Percentiles rank a stretch among this genome's conserved stretches.
phyloP scores from a whole-genome alignment of 2,329 filamentous ascomycete species.

The Coleophoma eucalyptorum region DNA sequence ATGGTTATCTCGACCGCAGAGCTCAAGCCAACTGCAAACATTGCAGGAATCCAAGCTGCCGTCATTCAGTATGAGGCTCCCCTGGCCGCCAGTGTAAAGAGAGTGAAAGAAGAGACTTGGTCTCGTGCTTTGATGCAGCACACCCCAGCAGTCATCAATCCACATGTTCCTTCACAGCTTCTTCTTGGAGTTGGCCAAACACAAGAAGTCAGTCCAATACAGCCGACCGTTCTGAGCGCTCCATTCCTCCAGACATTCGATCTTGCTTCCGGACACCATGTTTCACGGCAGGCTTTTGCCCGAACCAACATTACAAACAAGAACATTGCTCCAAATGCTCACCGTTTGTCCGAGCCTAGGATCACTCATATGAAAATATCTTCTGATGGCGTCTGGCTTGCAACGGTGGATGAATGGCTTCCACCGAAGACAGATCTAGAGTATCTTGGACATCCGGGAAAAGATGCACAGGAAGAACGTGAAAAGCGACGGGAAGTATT shows the following conservation, averaged over 20 bases:
- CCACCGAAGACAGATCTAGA: conserved; percentile 68
- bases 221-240: conserved; percentile 45
- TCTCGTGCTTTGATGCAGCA: conserved; percentile 22
- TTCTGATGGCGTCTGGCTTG: conserved; percentile 81
- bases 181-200: conserved; percentile 64
- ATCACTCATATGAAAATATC: conserved; percentile 74
- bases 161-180: conserved; percentile 57
- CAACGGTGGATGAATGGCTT: conserved; percentile 87
- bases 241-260: conserved; percentile 82
- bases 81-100: conserved; percentile 48
- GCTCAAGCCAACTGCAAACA: conserved; percentile 76
- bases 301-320: conserved; percentile 82
- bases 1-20: conserved; percentile 91
- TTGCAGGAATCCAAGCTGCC: conserved; percentile 74
- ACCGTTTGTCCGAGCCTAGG: conserved; percentile 71
- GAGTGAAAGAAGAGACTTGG: conserved; percentile 32
- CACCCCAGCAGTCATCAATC: conserved; percentile 60
- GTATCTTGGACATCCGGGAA: conserved; percentile 45
- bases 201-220: conserved; percentile 51
- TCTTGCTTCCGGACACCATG: conserved; percentile 70
- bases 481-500: conserved; percentile 65
- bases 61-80: conserved; percentile 46
- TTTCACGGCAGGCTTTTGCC: conserved; percentile 84
- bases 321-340: conserved; percentile 69
- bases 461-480: conserved; percentile 41